Conservation (phyloP, 2,329 filamentous ascomycete genomes). For the Fusarium chlamydosporum region DNA sequence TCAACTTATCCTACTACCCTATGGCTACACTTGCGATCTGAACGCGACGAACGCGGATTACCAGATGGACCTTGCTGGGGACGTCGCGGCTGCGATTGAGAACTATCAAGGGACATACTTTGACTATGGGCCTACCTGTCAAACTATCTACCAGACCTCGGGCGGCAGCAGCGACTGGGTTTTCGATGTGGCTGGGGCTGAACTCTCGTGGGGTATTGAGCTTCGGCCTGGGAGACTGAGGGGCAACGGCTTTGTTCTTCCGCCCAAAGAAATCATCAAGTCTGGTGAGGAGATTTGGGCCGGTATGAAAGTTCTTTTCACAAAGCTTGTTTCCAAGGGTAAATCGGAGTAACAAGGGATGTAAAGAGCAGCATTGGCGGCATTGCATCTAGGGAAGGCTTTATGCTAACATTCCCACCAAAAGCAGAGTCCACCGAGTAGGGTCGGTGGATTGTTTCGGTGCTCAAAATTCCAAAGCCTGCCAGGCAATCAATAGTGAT, state of each 20-base stretch:
- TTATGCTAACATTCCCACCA: neutral
- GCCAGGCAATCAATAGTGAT: neutral
- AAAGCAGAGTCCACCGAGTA: no score
- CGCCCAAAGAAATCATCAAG: slow-evolving; percentile 56
- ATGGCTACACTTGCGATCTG: slow-evolving; percentile 70
- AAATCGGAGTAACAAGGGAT: neutral
- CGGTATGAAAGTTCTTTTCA: slow-evolving; percentile 58
- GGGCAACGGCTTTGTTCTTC: slow-evolving; percentile 35
- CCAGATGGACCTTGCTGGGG: slow-evolving; percentile 64
- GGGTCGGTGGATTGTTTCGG: no score
- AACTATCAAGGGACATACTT: slow-evolving; percentile 58
- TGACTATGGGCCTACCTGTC: slow-evolving; percentile 67
- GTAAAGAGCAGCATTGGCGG: no score
- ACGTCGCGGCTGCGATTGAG: slow-evolving; percentile 65
- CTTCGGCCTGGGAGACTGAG: slow-evolving; percentile 54
- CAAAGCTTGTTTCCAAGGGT: neutral
- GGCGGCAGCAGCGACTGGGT: slow-evolving; percentile 64
- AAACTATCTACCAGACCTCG: slow-evolving; percentile 71
- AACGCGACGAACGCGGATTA: slow-evolving; percentile 62
- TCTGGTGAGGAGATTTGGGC: slow-evolving; percentile 61
- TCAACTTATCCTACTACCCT: slow-evolving; percentile 69
- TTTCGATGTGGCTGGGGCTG: slow-evolving; percentile 59
- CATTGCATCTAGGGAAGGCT: accelerated
- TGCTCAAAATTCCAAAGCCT: neutral
- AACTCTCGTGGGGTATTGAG: slow-evolving; percentile 60